Conservation (phyloP, 257 asterid genomes). For the Nicotiana sylvestris region DNA sequence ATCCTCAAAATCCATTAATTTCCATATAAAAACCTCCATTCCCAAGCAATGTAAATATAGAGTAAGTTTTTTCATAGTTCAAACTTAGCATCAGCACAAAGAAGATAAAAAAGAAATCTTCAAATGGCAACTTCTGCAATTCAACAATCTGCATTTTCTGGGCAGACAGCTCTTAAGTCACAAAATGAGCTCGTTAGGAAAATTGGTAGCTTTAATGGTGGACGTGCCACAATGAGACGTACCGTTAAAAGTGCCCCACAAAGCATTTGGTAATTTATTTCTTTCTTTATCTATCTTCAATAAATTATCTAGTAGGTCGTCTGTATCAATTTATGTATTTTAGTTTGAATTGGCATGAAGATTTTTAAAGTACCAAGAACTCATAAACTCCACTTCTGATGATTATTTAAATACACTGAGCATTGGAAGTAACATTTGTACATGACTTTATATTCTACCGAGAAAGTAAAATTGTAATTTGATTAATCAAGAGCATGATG, state of each 20-base stretch:
- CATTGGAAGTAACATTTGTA: too few relatives aligned
- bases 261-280: slow-evolving; percentile 61
- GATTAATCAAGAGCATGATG: neutral
- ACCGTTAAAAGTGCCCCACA: slow-evolving; percentile 83
- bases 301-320: too few relatives aligned
- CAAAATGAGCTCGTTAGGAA: slow-evolving; percentile 66
- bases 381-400: too few relatives aligned
- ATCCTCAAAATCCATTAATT: slow-evolving; percentile 34
- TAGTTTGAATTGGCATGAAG: too few relatives aligned
- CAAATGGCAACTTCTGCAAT: slow-evolving; percentile 62
- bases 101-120: neutral
- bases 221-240: slow-evolving; percentile 86
- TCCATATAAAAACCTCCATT: slow-evolving; percentile 17
- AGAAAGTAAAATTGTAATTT: neutral
- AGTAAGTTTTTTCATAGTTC: neutral
- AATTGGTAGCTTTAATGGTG: slow-evolving; percentile 45
- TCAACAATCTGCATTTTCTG: slow-evolving; percentile 70
- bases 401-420: too few relatives aligned
- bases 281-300: neutral
- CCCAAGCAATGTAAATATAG: neutral
- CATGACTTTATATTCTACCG: too few relatives aligned
- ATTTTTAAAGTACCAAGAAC: too few relatives aligned
- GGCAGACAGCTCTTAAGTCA: slow-evolving; percentile 58
- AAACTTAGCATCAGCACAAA: slow-evolving; percentile 1
- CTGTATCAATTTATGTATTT: too few relatives aligned